Conservation (phyloP, 352 stramenopile species). For the Phytophthora pluvialis region DNA sequence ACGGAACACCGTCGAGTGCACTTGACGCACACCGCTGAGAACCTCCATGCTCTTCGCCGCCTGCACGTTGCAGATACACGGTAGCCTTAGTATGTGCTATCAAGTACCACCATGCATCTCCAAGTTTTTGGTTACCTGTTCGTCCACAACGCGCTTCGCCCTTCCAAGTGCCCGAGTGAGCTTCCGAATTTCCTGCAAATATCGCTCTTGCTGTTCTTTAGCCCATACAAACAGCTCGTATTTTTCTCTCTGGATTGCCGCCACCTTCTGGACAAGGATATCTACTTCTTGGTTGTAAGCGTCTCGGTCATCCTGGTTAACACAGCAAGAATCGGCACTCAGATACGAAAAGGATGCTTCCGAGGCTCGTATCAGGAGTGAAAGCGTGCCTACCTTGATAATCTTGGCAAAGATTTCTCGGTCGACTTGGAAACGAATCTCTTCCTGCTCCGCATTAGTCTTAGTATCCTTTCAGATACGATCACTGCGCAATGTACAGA, state of each 20-base stretch:
- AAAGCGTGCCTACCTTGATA: constrained; percentile 50
- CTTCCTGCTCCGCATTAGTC: constrained; percentile 44
- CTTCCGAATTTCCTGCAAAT: constrained; percentile 86
- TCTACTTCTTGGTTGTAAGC: constrained; percentile 78
- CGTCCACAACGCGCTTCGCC: constrained; percentile 66
- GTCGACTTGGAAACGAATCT: constrained; percentile 82
- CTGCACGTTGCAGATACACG: constrained; percentile 20
- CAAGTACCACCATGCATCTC: not conserved
- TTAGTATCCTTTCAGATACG: not conserved
- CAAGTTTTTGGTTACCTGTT: constrained; percentile 44
- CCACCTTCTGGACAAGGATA: constrained; percentile 73
- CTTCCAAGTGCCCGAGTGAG: constrained; percentile 69
- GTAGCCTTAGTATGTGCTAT: not conserved
- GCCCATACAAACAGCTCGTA: constrained; percentile 75
- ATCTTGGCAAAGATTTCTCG: constrained; percentile 89
- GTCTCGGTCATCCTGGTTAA: constrained; percentile 66
- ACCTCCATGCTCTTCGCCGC: constrained; percentile 46
- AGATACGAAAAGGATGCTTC: not conserved
- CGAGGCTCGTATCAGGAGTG: not conserved
- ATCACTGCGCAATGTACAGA: not conserved
- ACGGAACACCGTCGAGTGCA: constrained; percentile 45
- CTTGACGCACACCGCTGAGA: constrained; percentile 45
- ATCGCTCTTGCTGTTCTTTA: constrained; percentile 72
- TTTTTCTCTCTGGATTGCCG: constrained; percentile 72
- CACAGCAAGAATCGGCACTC: not conserved